Evolutionary conservation across 1,139 yeast genomes (phyloP), one percentile per base, ranked within the genome.

Genomic region (Debaryomyces coudertii): DNA sequence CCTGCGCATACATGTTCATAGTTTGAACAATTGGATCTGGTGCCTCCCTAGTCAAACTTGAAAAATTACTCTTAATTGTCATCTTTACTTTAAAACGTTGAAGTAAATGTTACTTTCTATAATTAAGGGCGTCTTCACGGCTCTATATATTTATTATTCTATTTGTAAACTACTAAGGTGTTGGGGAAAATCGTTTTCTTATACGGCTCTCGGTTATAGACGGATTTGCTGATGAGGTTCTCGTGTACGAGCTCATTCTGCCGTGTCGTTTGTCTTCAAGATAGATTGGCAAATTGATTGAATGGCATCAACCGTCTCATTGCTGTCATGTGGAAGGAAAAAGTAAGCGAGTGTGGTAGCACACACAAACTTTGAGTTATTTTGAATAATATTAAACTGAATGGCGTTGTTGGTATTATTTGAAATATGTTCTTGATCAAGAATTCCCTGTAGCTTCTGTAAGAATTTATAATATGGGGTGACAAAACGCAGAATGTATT

Each of bases 21-120:
- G 69, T 63, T 43, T 57, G 54, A 43, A 71, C 60, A 40, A 74
- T 71, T 31, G 78, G 77, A 53, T 74, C 79, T n/a, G 64, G 56
- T 7, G 56, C 62, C 42, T 60, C 65, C 25, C 57, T 54, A 14
- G 56, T 59, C 40, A 72, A 60, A 31, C 54, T 54, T 31, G 62
- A 47, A 52, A 63, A 71, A 37, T 57, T 59, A 12, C 69, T 56
- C 34, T 54, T 47, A 27, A 55, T 51, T 2, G 69, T 65, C 70
- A 65, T 66, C 11, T 22, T 46, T 14, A 14, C 43, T 34, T 25
- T 25, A 9, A 25, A 25, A 11, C n/a, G 31, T 36, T 18, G 31
- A n/a, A 8, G 4, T n/a, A n/a, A n/a, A n/a, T n/a, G 22, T 20
- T 20, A 5, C 5, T 4, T 20, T 20, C 22, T 20, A 20, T 20